A percentile compares a stretch with the other conserved stretches of the same genome.
phyloP scores from a whole-genome alignment of 306 rosid species.

The Quercus robur region DNA sequence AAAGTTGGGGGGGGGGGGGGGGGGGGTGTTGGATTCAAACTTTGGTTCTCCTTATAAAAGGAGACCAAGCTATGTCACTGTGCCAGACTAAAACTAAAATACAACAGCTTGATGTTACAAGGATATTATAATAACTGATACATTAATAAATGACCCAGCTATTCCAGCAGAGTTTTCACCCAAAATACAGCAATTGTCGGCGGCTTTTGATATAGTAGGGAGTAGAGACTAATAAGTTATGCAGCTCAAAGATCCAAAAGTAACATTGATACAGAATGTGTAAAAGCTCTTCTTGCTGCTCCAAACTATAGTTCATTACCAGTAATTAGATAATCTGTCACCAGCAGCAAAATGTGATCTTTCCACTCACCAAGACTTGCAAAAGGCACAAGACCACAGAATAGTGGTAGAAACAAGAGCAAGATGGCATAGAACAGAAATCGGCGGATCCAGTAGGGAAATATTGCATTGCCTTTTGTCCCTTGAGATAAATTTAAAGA shows the following conservation, averaged over 20 bases:
- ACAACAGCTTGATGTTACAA: neutral
- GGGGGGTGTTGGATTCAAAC: no score
- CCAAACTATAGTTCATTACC: slow-evolving; percentile 5
- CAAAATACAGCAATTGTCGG: neutral
- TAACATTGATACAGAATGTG: neutral
- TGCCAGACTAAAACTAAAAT: neutral
- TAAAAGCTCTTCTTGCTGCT: neutral
- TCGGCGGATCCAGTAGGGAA: slow-evolving; percentile 64
- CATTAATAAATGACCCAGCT: neutral
- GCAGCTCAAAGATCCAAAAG: neutral
- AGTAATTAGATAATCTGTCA: slow-evolving; percentile 6
- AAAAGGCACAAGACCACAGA: slow-evolving; percentile 82
- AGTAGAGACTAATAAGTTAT: neutral
- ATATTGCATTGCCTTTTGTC: slow-evolving; percentile 14
- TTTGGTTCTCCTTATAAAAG: no score
- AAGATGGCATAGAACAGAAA: slow-evolving; percentile 36
- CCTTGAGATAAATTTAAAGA: slow-evolving; percentile 35
- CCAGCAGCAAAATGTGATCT: slow-evolving; percentile 43
- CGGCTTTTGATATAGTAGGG: neutral
- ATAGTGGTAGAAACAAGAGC: slow-evolving; percentile 57
- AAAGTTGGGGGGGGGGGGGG: no score
- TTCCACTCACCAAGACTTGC: slow-evolving; percentile 74
- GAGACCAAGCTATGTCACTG: no score
- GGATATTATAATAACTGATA: neutral
- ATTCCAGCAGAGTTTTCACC: neutral